Conservation (phyloP, 176 grass and related monocot genomes). For the Triticum urartu region DNA sequence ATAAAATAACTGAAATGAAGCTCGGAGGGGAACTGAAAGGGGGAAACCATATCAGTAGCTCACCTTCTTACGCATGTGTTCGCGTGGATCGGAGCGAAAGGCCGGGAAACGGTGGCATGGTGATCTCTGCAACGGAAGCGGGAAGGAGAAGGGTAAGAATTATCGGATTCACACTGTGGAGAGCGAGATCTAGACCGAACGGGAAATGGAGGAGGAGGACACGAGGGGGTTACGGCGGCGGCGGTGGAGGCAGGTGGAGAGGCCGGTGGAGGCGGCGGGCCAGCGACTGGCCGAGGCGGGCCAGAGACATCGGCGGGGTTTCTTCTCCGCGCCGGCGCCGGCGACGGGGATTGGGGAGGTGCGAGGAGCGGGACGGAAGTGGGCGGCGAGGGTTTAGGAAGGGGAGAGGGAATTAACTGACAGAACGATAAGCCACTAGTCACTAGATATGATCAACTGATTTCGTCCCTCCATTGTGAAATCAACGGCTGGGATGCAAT, state of each 20-base stretch:
- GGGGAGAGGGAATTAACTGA: background rate
- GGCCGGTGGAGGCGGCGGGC: constrained; percentile 29
- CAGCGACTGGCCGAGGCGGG: constrained; percentile 34
- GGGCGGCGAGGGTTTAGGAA: constrained; percentile 31
- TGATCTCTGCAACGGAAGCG: constrained; percentile 21
- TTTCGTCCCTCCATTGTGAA: background rate
- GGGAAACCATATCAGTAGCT: background rate
- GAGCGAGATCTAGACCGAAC: constrained; percentile 19
- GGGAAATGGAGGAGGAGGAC: background rate
- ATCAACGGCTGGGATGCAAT: background rate
- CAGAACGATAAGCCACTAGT: background rate
- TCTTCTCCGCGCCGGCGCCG: constrained; percentile 11
- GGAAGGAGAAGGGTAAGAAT: background rate
- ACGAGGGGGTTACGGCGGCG: constrained; percentile 14
- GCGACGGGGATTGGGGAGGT: background rate
- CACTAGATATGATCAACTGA: background rate
- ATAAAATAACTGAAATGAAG: constrained; percentile 12
- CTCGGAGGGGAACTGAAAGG: background rate
- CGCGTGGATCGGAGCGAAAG: constrained; percentile 2
- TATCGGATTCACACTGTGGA: background rate
- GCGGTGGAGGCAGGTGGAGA: background rate
- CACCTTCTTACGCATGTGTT: constrained; percentile 39
- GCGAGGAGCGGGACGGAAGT: background rate
- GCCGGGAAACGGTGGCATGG: background rate
- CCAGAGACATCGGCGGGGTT: constrained; percentile 40